Conservation (phyloP, 768 basidiomycete genomes). For the Lactarius indigo region DNA sequence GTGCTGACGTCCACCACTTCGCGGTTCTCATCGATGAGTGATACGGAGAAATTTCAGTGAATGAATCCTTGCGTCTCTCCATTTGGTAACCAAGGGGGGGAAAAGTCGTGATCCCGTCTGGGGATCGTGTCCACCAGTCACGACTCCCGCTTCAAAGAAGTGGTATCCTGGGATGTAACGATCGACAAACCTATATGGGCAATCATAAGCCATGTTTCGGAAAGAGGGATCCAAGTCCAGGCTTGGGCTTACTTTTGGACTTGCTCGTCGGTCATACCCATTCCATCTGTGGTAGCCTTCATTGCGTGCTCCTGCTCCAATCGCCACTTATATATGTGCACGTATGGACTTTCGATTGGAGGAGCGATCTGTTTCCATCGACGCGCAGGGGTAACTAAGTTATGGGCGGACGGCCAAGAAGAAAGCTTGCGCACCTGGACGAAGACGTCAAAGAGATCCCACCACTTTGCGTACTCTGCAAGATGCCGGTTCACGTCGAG, state of each 20-base stretch:
- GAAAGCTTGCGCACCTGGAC: conserved; percentile 56
- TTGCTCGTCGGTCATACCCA: conserved; percentile 84
- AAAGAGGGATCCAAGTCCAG: not conserved
- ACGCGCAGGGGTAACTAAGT: not conserved
- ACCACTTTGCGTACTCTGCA: conserved; percentile 58
- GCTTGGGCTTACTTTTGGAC: conserved; percentile 44
- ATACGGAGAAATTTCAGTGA: conserved; percentile 39
- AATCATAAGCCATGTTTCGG: not conserved
- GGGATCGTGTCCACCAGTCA: conserved; percentile 30
- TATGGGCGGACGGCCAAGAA: not conserved
- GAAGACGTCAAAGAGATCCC: conserved; percentile 68
- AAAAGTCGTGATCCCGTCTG: conserved; percentile 20
- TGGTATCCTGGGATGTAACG: conserved; percentile 94
- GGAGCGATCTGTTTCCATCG: conserved; percentile 37
- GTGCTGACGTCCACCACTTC: conserved; percentile 39
- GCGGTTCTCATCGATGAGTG: conserved; percentile 52
- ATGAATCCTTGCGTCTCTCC: not conserved
- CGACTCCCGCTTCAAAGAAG: conserved; percentile 68
- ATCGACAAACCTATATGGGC: conserved; percentile 66
- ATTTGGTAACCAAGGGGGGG: conserved; percentile 47
- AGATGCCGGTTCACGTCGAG: conserved; percentile 61
- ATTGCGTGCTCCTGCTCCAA: conserved; percentile 86
- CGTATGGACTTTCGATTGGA: conserved; percentile 35
- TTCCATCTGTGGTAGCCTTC: conserved; percentile 80
- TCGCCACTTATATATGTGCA: conserved; percentile 82